phyloP scores from a whole-genome alignment of 2,329 filamentous ascomycete species.

The Uncinocarpus reesii region DNA sequence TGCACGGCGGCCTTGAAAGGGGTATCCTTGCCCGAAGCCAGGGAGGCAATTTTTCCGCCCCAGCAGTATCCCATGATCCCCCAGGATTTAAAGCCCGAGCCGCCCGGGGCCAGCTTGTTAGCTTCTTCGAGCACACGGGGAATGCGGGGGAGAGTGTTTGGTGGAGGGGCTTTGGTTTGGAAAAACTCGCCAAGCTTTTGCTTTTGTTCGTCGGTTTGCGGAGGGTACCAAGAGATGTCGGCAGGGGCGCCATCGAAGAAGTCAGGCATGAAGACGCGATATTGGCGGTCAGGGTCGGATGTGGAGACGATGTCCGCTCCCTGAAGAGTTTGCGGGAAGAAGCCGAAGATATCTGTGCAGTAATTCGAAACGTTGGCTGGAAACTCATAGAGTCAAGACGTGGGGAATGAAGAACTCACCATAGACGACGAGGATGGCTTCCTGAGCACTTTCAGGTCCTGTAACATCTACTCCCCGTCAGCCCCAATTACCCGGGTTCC shows the following conservation, averaged over 20 bases:
- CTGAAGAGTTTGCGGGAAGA: constrained; percentile 53
- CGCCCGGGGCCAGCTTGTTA: constrained; percentile 35
- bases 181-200: constrained; percentile 52
- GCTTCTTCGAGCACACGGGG: constrained; percentile 47
- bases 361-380: background rate
- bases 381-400: background rate
- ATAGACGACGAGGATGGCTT: constrained; percentile 49
- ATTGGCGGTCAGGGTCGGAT: constrained; percentile 57
- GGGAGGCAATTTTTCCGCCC: constrained; percentile 41
- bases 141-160: constrained; percentile 47
- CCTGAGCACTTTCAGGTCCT: constrained; percentile 45
- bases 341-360: constrained; percentile 50
- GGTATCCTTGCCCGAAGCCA: constrained; percentile 39
- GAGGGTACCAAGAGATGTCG: constrained; percentile 51
- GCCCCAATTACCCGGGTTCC: background rate
- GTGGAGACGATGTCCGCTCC: constrained; percentile 53
- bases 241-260: constrained; percentile 72
- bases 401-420: constrained; percentile 23
- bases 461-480: constrained; percentile 41
- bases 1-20: constrained; percentile 45
- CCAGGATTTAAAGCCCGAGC: constrained; percentile 42
- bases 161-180: constrained; percentile 46
- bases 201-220: constrained; percentile 50
- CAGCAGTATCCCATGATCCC: constrained; percentile 52
- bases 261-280: constrained; percentile 84